phyloP scores from a whole-genome alignment of 306 rosid genomes.

The Myrica gale region DNA sequence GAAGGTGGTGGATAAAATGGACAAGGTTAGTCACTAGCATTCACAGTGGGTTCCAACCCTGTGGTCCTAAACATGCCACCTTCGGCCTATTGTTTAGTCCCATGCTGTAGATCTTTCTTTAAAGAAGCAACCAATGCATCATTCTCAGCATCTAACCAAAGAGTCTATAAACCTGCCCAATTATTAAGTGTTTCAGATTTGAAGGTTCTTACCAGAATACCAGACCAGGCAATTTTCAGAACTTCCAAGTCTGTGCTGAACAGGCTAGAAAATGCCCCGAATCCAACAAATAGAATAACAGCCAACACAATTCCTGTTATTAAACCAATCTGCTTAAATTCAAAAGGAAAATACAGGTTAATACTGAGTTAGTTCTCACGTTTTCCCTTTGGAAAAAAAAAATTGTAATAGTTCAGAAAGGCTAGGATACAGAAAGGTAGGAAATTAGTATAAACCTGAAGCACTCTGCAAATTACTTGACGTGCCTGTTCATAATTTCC shows the following conservation, averaged over 20 bases:
- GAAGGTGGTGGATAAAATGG: background rate
- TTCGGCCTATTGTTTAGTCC: too few relatives aligned
- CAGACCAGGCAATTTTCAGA: conserved; percentile 69
- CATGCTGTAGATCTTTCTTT: background rate
- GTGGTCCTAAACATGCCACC: background rate
- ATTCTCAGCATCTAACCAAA: background rate
- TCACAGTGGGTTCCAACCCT: background rate
- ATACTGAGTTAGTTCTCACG: conserved; percentile 22
- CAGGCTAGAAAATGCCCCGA: conserved; percentile 68
- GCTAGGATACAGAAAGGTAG: background rate
- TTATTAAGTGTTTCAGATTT: background rate
- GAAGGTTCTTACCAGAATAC: conserved; percentile 63
- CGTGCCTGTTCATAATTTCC: conserved; percentile 77
- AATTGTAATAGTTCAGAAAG: background rate
- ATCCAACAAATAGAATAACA: conserved; percentile 64
- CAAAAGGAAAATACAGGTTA: conserved; percentile 25
- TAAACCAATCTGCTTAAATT: conserved; percentile 66
- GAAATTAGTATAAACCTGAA: conserved; percentile 54
- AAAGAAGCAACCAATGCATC: background rate
- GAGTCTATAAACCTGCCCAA: background rate
- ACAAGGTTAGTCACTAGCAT: background rate
- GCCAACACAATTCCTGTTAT: conserved; percentile 63
- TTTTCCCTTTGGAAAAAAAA: background rate
- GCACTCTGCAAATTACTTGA: conserved; percentile 54
- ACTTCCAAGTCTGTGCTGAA: conserved; percentile 80